Conservation (phyloP, 352 stramenopile species). For the Phytophthora palmivora region DNA sequence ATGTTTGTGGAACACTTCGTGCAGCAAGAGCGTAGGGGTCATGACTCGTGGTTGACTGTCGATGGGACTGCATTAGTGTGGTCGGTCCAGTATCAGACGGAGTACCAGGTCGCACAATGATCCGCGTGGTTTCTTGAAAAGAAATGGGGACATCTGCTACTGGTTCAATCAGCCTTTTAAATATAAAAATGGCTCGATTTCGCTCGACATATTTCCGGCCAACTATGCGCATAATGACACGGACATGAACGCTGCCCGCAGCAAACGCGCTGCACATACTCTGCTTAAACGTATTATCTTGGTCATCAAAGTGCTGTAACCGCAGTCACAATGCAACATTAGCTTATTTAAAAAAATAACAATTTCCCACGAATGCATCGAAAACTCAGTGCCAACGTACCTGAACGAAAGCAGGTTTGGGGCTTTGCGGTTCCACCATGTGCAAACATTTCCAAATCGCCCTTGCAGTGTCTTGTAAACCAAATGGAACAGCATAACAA, state of each 20-base stretch:
- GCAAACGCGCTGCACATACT: slow-evolving; percentile 32
- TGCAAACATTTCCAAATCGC: slow-evolving; percentile 27
- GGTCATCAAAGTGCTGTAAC: slow-evolving; percentile 15
- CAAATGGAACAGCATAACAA: slow-evolving; percentile 29
- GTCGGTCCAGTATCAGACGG: slow-evolving; percentile 21
- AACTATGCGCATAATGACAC: slow-evolving; percentile 29
- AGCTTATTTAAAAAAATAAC: no score
- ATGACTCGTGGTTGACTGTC: slow-evolving; percentile 24
- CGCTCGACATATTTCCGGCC: slow-evolving; percentile 29
- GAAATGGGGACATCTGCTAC: slow-evolving; percentile 17
- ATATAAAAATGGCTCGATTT: slow-evolving; percentile 29
- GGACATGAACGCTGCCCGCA: slow-evolving; percentile 22
- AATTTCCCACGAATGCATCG: no score
- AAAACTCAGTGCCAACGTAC: slow-evolving; percentile 1
- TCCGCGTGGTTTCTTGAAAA: slow-evolving; percentile 30
- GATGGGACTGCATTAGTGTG: slow-evolving; percentile 28
- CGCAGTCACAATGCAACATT: neutral
- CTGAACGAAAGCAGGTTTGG: slow-evolving; percentile 29
- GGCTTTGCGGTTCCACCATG: slow-evolving; percentile 23
- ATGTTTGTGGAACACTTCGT: slow-evolving; percentile 13
- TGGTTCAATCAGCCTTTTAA: slow-evolving; percentile 28
- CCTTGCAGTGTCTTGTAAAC: slow-evolving; percentile 18
- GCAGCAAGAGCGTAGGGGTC: slow-evolving; percentile 22
- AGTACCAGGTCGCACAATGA: slow-evolving; percentile 19
- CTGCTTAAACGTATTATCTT: slow-evolving; percentile 22